Base-by-base conservation (phyloP, 805 yeast species). In the Lachancea dasiensis region DNA sequence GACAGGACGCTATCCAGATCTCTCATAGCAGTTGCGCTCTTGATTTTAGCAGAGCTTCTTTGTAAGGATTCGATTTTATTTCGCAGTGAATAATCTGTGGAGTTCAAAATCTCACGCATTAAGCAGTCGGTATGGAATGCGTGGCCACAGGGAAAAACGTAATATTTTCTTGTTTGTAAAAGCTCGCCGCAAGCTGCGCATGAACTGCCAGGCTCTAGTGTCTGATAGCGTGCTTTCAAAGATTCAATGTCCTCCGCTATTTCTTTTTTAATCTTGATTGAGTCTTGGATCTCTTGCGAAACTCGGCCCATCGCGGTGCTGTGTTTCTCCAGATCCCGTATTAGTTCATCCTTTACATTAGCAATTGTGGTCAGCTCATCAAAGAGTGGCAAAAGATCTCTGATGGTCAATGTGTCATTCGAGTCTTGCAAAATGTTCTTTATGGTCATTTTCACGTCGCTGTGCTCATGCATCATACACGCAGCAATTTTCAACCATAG, bases 71-170 rank as follows among this genome's bases (percentile, higher is more conserved):
- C 77, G 39, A 84, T 73, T 22, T 74, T 66, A 52, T 75, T 78
- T 54, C 80, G 79, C 36, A 80, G 69, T 27, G 76, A 69, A 54
- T 79, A 80, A 47, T 86, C 86, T 30, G 77, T 78, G 21, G 81
- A 77, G 24, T 68, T 66, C 36, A 81, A 54, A 23, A 82, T 74
- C 26, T 65, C 65, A 40, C 74, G 72, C 5, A 82, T 73, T n/a
- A 86, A 59, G 63, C 98, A 92, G 55, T 87, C 95, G 36, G 79
- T 79, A 55, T 92, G 97, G 62, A 85, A 83, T 4, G 85, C 76
- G 57, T 92, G 98, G 40, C 75, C 81, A 56, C 98, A 92, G 0
- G 96, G 96, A 54, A 86, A 92, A 4, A 79, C 76, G 38, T 80
- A 71, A 49, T 87, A 87, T 53, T 77, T 82, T 40, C 86, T 73